These are phyloP conservation scores for Albugo laibachii DNA, from an alignment of 352 stramenopile genomes.

Conservation along the genomic window DNA sequence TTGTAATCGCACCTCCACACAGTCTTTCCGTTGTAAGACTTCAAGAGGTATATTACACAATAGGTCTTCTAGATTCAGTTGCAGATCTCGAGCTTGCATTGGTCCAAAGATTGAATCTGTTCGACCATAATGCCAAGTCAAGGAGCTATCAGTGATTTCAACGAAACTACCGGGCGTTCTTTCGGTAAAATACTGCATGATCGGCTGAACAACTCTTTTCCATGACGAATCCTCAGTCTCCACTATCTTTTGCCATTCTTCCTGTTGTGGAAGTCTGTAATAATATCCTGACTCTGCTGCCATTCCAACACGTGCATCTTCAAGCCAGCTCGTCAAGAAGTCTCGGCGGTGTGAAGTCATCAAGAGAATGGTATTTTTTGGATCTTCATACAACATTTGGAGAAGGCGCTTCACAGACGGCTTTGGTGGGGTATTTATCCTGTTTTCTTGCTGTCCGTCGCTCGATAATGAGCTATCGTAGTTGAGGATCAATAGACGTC, in stretches of 20 bases:
- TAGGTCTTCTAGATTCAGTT: conserved; percentile 73
- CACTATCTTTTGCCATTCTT: conserved; percentile 36
- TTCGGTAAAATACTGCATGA: conserved; percentile 60
- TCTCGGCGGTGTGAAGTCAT: conserved; percentile 37
- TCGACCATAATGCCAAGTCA: conserved; percentile 47
- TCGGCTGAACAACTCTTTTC: conserved; percentile 48
- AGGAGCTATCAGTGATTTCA: conserved; percentile 33
- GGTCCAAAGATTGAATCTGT: conserved; percentile 54
- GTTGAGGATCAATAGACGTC: conserved; percentile 51
- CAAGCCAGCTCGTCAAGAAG: conserved; percentile 58
- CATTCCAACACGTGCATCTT: conserved; percentile 25
- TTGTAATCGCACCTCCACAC: conserved; percentile 47
- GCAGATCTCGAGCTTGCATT: conserved; percentile 75
- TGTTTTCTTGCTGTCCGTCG: conserved; percentile 34
- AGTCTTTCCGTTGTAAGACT: conserved; percentile 57
- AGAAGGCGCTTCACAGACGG: conserved; percentile 39
- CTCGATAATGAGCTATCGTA: conserved; percentile 68
- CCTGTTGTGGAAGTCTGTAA: conserved; percentile 24
- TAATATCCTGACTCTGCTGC: conserved; percentile 43
- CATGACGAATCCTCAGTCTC: conserved; percentile 35
- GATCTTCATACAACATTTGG: conserved; percentile 24
- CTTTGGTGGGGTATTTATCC: conserved; percentile 23
- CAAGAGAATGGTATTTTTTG: conserved; percentile 34
- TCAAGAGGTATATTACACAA: conserved; percentile 62
- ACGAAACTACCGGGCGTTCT: conserved; percentile 46